Conservation (phyloP, 805 yeast genomes). For the Hanseniaspora meyeri region DNA sequence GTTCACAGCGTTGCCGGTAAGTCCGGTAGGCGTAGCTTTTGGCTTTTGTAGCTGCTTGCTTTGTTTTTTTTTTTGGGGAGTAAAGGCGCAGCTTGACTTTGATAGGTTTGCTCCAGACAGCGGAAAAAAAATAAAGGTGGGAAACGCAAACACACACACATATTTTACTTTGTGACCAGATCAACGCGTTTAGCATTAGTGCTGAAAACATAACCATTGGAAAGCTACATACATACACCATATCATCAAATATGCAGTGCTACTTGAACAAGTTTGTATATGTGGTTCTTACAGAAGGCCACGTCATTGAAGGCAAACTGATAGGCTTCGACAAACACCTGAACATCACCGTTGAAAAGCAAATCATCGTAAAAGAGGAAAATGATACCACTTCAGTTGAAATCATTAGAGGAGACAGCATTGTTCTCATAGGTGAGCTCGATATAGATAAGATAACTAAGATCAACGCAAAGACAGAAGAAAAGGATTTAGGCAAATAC, state of each 20-base stretch:
- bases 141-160: too few relatives aligned
- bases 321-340: constrained; percentile 57
- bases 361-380: not conserved
- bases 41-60: too few relatives aligned
- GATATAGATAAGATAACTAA: constrained; percentile 17
- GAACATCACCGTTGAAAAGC: constrained; percentile 38
- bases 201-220: too few relatives aligned
- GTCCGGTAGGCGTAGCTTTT: too few relatives aligned
- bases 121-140: too few relatives aligned
- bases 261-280: constrained; percentile 36
- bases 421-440: constrained; percentile 24
- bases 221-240: too few relatives aligned
- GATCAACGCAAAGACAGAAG: constrained; percentile 27
- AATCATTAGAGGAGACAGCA: constrained; percentile 27
- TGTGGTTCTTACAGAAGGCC: constrained; percentile 46
- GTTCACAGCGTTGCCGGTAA: too few relatives aligned
- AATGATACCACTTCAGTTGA: not conserved
- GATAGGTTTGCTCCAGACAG: too few relatives aligned
- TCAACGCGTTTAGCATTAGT: not conserved
- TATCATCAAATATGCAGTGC: constrained; percentile 25
- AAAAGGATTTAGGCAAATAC: constrained; percentile 33
- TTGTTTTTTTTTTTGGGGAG: too few relatives aligned
- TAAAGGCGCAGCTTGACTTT: too few relatives aligned
- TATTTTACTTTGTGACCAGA: too few relatives aligned
- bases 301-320: constrained; percentile 36